Evolutionary conservation across 306 rosid genomes (phyloP).

Genomic region (Psophocarpus tetragonolobus): DNA sequence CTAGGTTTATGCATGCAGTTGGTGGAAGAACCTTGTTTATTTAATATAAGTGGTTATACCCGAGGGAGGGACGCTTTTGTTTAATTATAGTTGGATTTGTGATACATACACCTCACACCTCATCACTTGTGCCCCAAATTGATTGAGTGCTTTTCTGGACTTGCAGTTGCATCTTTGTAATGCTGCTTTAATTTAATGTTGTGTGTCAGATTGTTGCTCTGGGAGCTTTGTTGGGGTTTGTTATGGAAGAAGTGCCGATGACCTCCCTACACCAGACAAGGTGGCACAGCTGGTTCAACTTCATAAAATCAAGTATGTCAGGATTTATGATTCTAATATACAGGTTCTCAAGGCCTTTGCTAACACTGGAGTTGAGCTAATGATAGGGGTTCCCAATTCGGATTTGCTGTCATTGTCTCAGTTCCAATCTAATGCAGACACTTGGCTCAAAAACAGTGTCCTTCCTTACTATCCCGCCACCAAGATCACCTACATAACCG

Average conservation of each 20-base stretch:
- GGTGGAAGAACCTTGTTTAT: too few species aligned
- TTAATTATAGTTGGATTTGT: too few species aligned
- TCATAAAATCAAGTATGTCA: conserved; percentile 76
- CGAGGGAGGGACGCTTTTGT: too few species aligned
- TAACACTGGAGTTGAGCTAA: conserved; percentile 83
- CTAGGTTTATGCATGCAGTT: too few species aligned
- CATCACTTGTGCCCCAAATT: too few species aligned
- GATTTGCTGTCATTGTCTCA: conserved; percentile 88
- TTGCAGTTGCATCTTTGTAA: neutral
- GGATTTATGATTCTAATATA: conserved; percentile 82
- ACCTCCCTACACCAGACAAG: conserved; percentile 95
- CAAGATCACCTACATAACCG: conserved; percentile 87
- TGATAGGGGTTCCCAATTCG: conserved; percentile 84
- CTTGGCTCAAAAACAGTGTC: conserved; percentile 86
- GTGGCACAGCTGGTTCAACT: conserved; percentile 84
- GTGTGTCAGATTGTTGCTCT: conserved; percentile 59
- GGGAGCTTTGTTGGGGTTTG: conserved; percentile 90
- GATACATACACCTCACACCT: too few species aligned
- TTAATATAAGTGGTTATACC: too few species aligned
- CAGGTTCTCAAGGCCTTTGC: conserved; percentile 97
- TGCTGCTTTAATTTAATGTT: neutral
- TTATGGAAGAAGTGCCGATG: conserved; percentile 97
- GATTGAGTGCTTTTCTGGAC: neutral
- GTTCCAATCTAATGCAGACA: conserved; percentile 88
- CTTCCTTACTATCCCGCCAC: conserved; percentile 90